A percentile compares a stretch with the other conserved stretches of the same genome.
Conservation (phyloP, 208 protist species). For the Wallacemonas sp. region DNA sequence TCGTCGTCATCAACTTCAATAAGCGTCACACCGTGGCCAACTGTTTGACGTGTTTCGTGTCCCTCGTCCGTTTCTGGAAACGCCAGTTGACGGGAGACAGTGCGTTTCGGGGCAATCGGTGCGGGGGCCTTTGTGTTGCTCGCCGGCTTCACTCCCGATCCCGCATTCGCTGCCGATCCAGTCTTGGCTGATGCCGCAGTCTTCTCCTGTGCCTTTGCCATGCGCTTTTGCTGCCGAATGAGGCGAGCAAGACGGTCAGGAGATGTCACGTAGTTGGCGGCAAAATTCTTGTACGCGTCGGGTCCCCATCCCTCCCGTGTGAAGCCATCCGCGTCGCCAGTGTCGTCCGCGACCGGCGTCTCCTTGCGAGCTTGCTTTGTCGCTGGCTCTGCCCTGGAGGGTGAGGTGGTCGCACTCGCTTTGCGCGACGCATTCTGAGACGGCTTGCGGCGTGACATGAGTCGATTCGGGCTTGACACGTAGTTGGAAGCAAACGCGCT, state of each 20-base stretch:
- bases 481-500: slow-evolving; percentile 39
- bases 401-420: background rate
- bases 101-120: background rate
- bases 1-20: slow-evolving; percentile 27
- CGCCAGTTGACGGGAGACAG: slow-evolving; percentile 18
- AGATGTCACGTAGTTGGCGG: slow-evolving; percentile 67
- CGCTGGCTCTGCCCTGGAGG: background rate
- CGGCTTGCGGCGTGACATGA: slow-evolving; percentile 21
- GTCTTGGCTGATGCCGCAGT: background rate
- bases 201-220: slow-evolving; percentile 4
- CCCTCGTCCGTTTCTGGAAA: slow-evolving; percentile 22
- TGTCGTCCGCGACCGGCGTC: background rate
- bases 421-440: slow-evolving; percentile 14
- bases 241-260: slow-evolving; percentile 34
- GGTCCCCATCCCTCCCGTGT: slow-evolving; percentile 59
- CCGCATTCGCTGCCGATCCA: slow-evolving; percentile 1
- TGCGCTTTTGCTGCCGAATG: slow-evolving; percentile 14
- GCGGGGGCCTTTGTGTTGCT: background rate
- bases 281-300: slow-evolving; percentile 64
- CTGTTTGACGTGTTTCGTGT: slow-evolving; percentile 26
- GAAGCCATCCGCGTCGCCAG: slow-evolving; percentile 16
- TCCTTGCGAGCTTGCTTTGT: slow-evolving; percentile 1
- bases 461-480: slow-evolving; percentile 41
- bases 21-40: slow-evolving; percentile 37
- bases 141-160: background rate